These are phyloP conservation scores for Metschnikowia peoriensis DNA, from an alignment of 805 yeast genomes.

Conservation along the genomic window DNA sequence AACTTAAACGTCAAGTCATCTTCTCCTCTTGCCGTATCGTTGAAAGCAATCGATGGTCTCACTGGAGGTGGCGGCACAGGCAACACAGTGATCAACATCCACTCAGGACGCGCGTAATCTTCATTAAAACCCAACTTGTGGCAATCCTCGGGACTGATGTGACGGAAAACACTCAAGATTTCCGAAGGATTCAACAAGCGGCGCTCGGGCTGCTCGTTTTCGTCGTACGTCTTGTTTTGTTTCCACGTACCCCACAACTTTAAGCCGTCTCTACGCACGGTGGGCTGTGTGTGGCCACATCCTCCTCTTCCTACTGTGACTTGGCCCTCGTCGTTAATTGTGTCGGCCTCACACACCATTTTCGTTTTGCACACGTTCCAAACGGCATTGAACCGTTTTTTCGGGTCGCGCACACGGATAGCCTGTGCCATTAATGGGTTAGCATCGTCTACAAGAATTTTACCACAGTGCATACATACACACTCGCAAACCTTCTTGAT, in stretches of 20 bases:
- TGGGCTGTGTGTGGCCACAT: conserved; percentile 96
- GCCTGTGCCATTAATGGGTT: conserved; percentile 85
- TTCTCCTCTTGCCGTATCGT: conserved; percentile 97
- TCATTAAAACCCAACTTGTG: conserved; percentile 83
- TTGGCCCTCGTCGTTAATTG: conserved; percentile 58
- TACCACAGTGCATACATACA: conserved; percentile 99
- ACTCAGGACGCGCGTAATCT: conserved; percentile 97
- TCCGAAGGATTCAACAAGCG: conserved; percentile 86
- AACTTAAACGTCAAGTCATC: conserved; percentile 97
- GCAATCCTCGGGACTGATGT: conserved; percentile 83
- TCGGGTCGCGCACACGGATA: conserved; percentile 85
- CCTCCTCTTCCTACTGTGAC: conserved; percentile 78
- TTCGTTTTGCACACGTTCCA: conserved; percentile 92
- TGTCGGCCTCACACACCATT: conserved; percentile 92
- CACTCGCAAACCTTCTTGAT: conserved; percentile 95
- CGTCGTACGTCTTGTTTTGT: conserved; percentile 77
- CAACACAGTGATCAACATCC: conserved; percentile 95
- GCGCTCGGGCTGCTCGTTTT: conserved; percentile 87
- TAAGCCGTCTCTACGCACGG: conserved; percentile 92
- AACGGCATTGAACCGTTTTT: conserved; percentile 93
- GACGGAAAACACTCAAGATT: conserved; percentile 86
- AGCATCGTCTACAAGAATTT: conserved; percentile 79
- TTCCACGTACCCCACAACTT: conserved; percentile 99
- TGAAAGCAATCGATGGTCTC: conserved; percentile 96
- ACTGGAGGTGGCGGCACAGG: conserved; percentile 99